Evolutionary conservation across 2,329 filamentous ascomycete species (phyloP).

Genomic region (Coccinonectria pachysandricola): DNA sequence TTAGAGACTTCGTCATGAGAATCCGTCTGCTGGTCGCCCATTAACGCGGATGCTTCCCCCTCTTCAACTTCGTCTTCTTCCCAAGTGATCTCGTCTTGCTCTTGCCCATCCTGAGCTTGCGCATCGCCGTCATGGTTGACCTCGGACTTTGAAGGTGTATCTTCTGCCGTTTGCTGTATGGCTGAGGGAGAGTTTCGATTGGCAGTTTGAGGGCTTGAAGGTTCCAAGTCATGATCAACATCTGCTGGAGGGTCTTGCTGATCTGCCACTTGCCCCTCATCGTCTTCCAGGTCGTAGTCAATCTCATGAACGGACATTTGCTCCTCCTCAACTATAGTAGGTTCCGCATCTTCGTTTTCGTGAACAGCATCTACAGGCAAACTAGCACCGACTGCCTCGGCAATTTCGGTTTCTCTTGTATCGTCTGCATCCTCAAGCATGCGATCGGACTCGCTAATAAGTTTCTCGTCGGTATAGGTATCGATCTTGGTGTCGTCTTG

Average conservation of each 20-base stretch:
- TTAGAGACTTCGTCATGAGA: conserved; percentile 3
- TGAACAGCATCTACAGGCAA: too few relatives aligned
- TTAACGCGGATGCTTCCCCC: too few relatives aligned
- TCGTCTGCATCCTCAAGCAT: too few relatives aligned
- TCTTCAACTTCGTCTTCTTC: conserved; percentile 7
- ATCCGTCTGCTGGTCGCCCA: too few relatives aligned
- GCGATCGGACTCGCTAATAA: too few relatives aligned
- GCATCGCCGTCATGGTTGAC: conserved; percentile 1
- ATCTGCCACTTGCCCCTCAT: too few relatives aligned
- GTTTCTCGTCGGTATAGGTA: too few relatives aligned
- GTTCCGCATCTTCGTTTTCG: conserved; percentile 1
- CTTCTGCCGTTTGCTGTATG: conserved; percentile 2
- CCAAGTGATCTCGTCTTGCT: conserved; percentile 10
- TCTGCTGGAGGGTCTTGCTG: too few relatives aligned
- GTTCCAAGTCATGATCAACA: conserved; percentile 5
- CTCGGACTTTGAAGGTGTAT: conserved; percentile 1
- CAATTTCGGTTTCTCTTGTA: too few relatives aligned
- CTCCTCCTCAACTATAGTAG: conserved; percentile 6
- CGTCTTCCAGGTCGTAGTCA: conserved; percentile 21
- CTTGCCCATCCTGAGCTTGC: neutral
- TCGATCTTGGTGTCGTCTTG: too few relatives aligned
- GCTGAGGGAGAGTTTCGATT: neutral
- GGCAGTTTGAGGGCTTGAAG: conserved; percentile 1
- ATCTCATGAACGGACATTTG: conserved; percentile 17
- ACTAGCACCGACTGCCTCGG: too few relatives aligned